Conservation (phyloP, 2,329 filamentous ascomycete species). For the Hypoxylon sp. region DNA sequence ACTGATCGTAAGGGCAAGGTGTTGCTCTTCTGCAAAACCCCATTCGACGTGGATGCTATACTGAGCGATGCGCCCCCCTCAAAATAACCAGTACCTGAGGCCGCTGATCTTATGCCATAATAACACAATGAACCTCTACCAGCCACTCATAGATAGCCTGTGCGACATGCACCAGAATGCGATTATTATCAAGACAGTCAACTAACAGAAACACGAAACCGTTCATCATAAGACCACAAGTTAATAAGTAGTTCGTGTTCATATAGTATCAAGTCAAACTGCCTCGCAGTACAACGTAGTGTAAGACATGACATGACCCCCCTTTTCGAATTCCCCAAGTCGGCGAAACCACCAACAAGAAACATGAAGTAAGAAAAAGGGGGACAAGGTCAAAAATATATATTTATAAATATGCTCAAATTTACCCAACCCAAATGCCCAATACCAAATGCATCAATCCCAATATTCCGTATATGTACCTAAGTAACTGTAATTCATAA, state of each 20-base stretch:
- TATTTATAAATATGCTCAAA: neutral
- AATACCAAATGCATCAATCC: constrained; percentile 3
- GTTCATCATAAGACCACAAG: too few relatives aligned
- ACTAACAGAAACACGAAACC: too few relatives aligned
- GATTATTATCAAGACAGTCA: too few relatives aligned
- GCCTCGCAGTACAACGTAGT: too few relatives aligned
- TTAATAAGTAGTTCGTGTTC: too few relatives aligned
- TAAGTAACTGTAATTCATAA: too few relatives aligned
- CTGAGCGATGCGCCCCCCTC: neutral
- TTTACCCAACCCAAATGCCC: neutral
- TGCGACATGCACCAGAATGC: too few relatives aligned
- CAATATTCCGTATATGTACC: neutral
- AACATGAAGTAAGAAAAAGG: neutral
- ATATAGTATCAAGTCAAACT: too few relatives aligned
- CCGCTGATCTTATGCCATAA: too few relatives aligned
- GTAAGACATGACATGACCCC: too few relatives aligned
- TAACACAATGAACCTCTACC: too few relatives aligned
- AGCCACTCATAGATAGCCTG: too few relatives aligned
- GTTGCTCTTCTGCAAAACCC: constrained; percentile 2
- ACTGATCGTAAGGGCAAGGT: constrained; percentile 1
- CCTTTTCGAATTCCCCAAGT: constrained; percentile 7
- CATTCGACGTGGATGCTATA: neutral
- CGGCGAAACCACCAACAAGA: constrained; percentile 1
- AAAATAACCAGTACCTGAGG: neutral
- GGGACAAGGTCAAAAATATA: constrained; percentile 2